Base-by-base conservation (phyloP, 2,329 filamentous ascomycete genomes). In the Hyphodiscus sp. region DNA sequence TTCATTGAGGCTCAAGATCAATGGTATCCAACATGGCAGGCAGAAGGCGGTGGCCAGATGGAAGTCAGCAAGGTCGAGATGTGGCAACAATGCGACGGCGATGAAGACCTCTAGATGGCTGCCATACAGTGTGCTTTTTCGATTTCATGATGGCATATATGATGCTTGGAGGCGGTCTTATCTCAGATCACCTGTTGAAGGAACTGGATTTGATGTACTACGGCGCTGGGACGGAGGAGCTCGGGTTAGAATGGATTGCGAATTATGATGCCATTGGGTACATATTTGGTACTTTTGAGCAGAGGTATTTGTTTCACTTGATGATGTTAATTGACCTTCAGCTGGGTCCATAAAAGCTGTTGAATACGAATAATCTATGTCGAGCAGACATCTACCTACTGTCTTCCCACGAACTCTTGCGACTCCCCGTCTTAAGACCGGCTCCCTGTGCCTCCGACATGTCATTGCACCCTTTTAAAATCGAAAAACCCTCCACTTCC, bases 1-100 rank as follows among this genome's bases (percentile, higher is more conserved):
- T 95, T 95, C 68, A 94, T 87, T 87, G 73, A 84, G 18, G 77
- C 82, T 0, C 77, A 78, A 46, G 73, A 82, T 51, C 60, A 73
- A 26, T 92, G 88, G 87, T 71, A 77, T 45, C 80, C 85, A 4
- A 90, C 87, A 0, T 91, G 88, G 88, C 79, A 78, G 54, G 73
- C 73, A 16, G 60, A 65, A 1, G 68, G 73, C n/a, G 64, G 77
- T 60, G 85, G 83, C 1, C 76, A 82, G 64, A 79, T 91, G 76
- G 76, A 86, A 66, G 72, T 92, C 23, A 83, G 79, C 67, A 83
- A 79, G 59, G 86, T 92, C 20, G 74, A 80, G 56, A 88, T 89
- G 75, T 78, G 77, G 81, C 81, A 86, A 68, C 83, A 88, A 67
- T 86, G 82, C 63, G 79, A 85, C 60, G 82, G 81, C 1, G 67